Evolutionary conservation across 306 rosid species (phyloP), one percentile per base, ranked within the genome.

Genomic region (Abrus precatorius): DNA sequence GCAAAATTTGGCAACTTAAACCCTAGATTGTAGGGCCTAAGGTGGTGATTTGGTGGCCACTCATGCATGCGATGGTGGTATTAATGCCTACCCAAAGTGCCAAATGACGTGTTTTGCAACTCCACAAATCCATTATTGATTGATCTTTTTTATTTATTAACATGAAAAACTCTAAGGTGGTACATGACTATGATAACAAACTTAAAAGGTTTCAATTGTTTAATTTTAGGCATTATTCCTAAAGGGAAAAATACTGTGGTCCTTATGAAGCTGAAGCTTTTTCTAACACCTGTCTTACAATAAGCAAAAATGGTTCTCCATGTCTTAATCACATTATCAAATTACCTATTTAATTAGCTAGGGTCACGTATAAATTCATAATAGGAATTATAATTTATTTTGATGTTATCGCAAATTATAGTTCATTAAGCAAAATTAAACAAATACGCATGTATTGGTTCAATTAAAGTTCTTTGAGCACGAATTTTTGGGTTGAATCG

Each of bases 161-260:
- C 20, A 34, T 11, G 3, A 43, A 4, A 65, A 53, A 53, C 3
- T 74, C 69, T 33, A 13, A 52, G 76, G 75, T 81, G 84, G 41
- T 27, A 44, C 55, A 56, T 74, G 85, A 81, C 75, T 81, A 81
- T 66, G 85, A 77, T 28, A 47, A 55, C 71, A 81, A 53, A 55
- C 6, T 45, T 68, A 10, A 55, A 32, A 9, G 11, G 6, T 36
- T 14, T 5, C 50, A 52, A 44, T 11, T 65, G 4, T 78, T 56
- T 41, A 78, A 44, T 78, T 10, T 0, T 77, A 13, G 20, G 0
- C 38, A 50, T 1, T 11, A 7, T 28, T 54, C 10, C 8, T 8
- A 13, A 1, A 43, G 3, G 3, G 1, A 1, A 11, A 68, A 13
- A 32, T 14, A 71, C 59, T 6, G 2, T 60, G 33, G 67, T 50